These are phyloP conservation scores for Calonectria montana DNA, from an alignment of 2,329 filamentous ascomycete species.

Conservation along the genomic window DNA sequence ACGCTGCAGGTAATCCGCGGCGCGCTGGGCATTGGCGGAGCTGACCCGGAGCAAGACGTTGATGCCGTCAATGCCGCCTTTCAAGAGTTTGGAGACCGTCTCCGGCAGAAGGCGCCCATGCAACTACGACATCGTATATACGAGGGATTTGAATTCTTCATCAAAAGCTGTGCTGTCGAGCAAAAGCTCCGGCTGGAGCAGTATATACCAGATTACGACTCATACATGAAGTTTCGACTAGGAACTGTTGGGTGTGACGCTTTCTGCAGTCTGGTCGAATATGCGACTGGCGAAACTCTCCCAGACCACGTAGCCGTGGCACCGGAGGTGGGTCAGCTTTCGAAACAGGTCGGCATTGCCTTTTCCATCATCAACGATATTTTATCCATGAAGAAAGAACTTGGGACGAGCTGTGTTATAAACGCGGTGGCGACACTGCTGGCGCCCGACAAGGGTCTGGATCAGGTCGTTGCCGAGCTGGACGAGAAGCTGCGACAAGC, in stretches of 20 bases:
- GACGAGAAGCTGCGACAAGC: slow-evolving; percentile 34
- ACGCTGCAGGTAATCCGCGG: slow-evolving; percentile 35
- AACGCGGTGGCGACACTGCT: slow-evolving; percentile 45
- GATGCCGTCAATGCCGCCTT: slow-evolving; percentile 42
- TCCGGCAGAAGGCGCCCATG: slow-evolving; percentile 1
- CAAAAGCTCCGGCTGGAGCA: slow-evolving; percentile 41
- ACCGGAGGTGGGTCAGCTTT: slow-evolving; percentile 28
- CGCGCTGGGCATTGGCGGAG: slow-evolving; percentile 29
- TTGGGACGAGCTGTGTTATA: slow-evolving; percentile 41
- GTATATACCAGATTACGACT: slow-evolving; percentile 39
- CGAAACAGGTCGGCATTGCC: slow-evolving; percentile 39
- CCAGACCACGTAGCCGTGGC: slow-evolving; percentile 18
- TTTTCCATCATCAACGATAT: slow-evolving; percentile 46
- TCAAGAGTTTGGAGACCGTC: slow-evolving; percentile 35
- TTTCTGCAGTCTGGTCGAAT: slow-evolving; percentile 44
- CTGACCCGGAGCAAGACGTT: background rate
- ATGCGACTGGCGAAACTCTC: slow-evolving; percentile 28
- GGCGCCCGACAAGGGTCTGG: slow-evolving; percentile 33
- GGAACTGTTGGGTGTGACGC: slow-evolving; percentile 42
- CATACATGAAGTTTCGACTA: slow-evolving; percentile 44
- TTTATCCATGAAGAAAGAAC: slow-evolving; percentile 48
- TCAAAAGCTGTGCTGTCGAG: slow-evolving; percentile 42
- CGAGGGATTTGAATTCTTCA: slow-evolving; percentile 39
- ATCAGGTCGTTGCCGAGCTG: slow-evolving; percentile 38
- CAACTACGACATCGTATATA: slow-evolving; percentile 34